A percentile compares a stretch with the other conserved stretches of the same genome.
phyloP scores from a whole-genome alignment of 1,284 basidiomycete genomes.

The Heterobasidion occidentale region DNA sequence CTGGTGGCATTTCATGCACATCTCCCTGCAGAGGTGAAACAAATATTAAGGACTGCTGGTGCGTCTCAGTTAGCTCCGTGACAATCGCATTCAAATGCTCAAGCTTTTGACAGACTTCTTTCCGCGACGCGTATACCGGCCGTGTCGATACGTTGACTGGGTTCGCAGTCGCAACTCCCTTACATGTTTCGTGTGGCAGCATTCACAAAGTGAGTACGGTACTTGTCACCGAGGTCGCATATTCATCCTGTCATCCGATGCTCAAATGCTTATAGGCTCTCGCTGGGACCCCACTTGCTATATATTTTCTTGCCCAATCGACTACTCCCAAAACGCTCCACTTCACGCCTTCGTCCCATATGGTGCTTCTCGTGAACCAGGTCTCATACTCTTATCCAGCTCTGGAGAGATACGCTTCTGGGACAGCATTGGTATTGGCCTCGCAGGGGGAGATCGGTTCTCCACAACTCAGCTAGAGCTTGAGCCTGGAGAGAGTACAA shows the following conservation, averaged over 20 bases:
- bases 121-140: conserved; percentile 56
- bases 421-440: conserved; percentile 73
- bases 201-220: conserved; percentile 49
- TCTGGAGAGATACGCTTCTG: conserved; percentile 66
- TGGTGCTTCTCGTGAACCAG: conserved; percentile 64
- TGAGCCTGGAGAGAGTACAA: conserved; percentile 49
- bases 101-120: conserved; percentile 48
- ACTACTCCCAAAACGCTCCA: conserved; percentile 40
- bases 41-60: conserved; percentile 63
- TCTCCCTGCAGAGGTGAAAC: conserved; percentile 67
- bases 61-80: conserved; percentile 12
- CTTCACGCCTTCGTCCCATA: conserved; percentile 66
- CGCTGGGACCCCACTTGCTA: conserved; percentile 68
- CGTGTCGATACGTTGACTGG: conserved; percentile 64
- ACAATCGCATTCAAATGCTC: neutral
- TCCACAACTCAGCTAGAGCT: conserved; percentile 44
- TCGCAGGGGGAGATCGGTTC: conserved; percentile 73
- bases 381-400: conserved; percentile 61
- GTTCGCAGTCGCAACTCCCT: conserved; percentile 64
- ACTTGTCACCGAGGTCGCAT: neutral
- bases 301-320: conserved; percentile 64
- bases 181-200: conserved; percentile 80
- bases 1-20: conserved; percentile 60
- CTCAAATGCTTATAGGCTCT: conserved; percentile 34
- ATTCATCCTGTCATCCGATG: neutral